Conservation (phyloP, 106 monocot genomes). For the Alisma plantagoaquatica region DNA sequence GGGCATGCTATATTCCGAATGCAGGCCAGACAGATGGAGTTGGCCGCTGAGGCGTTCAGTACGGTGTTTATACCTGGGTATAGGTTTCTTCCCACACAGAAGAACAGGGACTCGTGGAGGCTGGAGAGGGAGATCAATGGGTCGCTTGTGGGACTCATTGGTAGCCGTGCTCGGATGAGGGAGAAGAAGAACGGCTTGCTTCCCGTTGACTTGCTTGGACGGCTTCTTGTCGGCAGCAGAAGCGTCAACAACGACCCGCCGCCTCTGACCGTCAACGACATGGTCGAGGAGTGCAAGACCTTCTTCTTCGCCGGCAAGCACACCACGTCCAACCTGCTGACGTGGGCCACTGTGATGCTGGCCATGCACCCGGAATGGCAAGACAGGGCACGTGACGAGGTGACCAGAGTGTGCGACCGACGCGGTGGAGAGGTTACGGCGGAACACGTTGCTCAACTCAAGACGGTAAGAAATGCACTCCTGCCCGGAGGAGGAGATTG, state of each 20-base stretch:
- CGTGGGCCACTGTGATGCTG: conserved; percentile 25
- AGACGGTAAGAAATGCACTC: conserved; percentile 24
- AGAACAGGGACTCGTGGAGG: conserved; percentile 18
- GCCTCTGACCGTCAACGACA: conserved; percentile 9
- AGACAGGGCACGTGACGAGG: conserved; percentile 18
- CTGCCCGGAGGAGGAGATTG: too few species aligned
- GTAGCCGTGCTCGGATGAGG: background rate
- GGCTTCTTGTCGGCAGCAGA: conserved; percentile 13
- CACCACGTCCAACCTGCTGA: conserved; percentile 21
- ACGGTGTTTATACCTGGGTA: conserved; percentile 62
- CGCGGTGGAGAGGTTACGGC: conserved; percentile 9
- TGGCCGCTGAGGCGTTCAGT: conserved; percentile 64
- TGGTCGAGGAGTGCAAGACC: conserved; percentile 34
- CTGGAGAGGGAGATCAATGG: conserved; percentile 16
- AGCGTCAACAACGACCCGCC: background rate
- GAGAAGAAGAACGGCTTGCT: too few species aligned
- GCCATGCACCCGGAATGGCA: conserved; percentile 34
- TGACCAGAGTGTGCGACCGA: conserved; percentile 23
- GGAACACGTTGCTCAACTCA: conserved; percentile 20
- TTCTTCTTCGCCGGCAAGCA: conserved; percentile 32
- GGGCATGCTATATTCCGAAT: conserved; percentile 34
- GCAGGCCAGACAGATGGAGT: conserved; percentile 53
- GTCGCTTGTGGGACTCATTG: conserved; percentile 9
- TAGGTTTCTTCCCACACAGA: conserved; percentile 27
- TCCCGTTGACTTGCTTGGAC: conserved; percentile 25